Percentiles rank a stretch among this genome's conserved stretches.
Conservation (phyloP, 495 filamentous ascomycete species). For the Echria macrotheca region DNA sequence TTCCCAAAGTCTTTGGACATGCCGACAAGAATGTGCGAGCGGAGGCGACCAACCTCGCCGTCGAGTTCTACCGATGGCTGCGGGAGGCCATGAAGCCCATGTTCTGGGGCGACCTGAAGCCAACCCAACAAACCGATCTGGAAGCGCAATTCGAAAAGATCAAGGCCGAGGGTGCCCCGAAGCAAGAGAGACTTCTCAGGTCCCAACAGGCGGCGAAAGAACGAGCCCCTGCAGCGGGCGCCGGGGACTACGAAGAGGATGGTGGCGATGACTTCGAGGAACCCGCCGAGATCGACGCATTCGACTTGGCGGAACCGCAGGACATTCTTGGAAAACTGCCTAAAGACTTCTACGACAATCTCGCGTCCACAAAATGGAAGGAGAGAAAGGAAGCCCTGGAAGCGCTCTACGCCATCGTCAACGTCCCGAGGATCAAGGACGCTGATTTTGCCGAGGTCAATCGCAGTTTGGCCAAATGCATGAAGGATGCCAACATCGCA, state of each 20-base stretch:
- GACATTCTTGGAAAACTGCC: slow-evolving; percentile 84
- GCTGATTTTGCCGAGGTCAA: slow-evolving; percentile 81
- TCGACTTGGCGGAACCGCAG: slow-evolving; percentile 86
- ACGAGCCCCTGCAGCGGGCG: slow-evolving; percentile 51
- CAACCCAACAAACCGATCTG: slow-evolving; percentile 88
- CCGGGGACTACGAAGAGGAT: slow-evolving; percentile 51
- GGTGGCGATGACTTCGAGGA: slow-evolving; percentile 63
- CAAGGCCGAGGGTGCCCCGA: slow-evolving; percentile 80
- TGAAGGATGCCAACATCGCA: slow-evolving; percentile 98
- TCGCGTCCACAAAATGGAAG: slow-evolving; percentile 94
- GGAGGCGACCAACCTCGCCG: slow-evolving; percentile 84
- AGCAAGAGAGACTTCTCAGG: slow-evolving; percentile 83
- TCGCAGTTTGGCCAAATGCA: slow-evolving; percentile 77
- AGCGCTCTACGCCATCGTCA: slow-evolving; percentile 66
- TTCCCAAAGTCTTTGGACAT: slow-evolving; percentile 91
- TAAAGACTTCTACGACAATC: slow-evolving; percentile 70
- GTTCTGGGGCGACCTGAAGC: slow-evolving; percentile 95
- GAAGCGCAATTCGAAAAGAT: slow-evolving; percentile 91
- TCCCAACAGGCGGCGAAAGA: slow-evolving; percentile 83
- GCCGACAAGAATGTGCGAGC: slow-evolving; percentile 98
- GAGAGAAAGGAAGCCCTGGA: slow-evolving; percentile 94
- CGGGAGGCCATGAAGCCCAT: slow-evolving; percentile 97
- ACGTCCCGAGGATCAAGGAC: slow-evolving; percentile 89
- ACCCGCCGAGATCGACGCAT: slow-evolving; percentile 66
- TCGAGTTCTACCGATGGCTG: slow-evolving; percentile 96